A percentile compares a stretch with the other conserved stretches of the same genome.
These are phyloP conservation scores for Coniella lustricola DNA, from an alignment of 2,329 filamentous ascomycete species.

Conservation along the genomic window DNA sequence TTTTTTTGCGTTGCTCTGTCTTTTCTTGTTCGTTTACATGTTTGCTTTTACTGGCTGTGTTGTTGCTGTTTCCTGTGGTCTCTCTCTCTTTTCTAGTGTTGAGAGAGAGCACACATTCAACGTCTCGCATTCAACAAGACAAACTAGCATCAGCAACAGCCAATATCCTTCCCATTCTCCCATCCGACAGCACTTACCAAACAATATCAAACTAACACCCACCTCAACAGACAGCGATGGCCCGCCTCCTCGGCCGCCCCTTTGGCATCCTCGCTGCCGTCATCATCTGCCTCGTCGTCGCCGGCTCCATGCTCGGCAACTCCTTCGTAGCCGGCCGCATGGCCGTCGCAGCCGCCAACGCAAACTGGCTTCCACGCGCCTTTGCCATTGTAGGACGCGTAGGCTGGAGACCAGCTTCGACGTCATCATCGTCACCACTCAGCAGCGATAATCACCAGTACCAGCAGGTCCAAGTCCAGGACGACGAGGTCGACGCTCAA, in stretches of 20 bases:
- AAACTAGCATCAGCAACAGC: no score
- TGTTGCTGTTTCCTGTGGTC: no score
- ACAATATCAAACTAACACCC: not conserved
- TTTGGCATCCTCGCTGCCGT: constrained; percentile 48
- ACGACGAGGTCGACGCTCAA: not conserved
- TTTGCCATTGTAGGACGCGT: constrained; percentile 40
- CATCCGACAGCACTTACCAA: not conserved
- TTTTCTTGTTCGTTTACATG: no score
- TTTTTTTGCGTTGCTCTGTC: no score
- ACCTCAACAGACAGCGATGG: constrained; percentile 44
- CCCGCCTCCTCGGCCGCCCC: constrained; percentile 43
- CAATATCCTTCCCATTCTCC: not conserved
- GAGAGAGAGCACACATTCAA: constrained; percentile 39
- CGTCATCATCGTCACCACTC: not conserved
- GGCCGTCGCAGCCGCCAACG: constrained; percentile 50
- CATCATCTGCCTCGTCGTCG: constrained; percentile 54
- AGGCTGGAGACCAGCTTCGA: constrained; percentile 22
- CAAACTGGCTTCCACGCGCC: constrained; percentile 40
- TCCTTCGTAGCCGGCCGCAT: constrained; percentile 57
- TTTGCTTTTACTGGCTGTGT: no score
- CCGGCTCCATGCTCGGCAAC: constrained; percentile 55
- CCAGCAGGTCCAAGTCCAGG: not conserved
- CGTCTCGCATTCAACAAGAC: no score
- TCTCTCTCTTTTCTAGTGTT: constrained; percentile 21
- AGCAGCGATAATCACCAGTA: constrained; percentile 12